Conservation (phyloP, 495 filamentous ascomycete genomes). For the Penicillium desertorum region DNA sequence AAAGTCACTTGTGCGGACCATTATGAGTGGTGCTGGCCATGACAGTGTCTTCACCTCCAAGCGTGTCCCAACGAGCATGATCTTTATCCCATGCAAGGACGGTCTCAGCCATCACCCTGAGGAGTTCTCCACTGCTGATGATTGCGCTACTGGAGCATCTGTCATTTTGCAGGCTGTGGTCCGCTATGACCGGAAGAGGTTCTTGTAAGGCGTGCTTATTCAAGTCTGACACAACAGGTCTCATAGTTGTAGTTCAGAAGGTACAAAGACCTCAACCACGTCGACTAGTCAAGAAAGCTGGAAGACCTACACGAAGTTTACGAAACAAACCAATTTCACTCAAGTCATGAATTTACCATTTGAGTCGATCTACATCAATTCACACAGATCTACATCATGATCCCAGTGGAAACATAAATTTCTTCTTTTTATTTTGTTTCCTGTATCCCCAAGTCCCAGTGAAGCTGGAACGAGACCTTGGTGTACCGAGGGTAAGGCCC, state of each 20-base stretch:
- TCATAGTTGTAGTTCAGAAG: background rate
- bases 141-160: conserved; percentile 62
- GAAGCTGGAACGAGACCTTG: conserved; percentile 20
- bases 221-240: background rate
- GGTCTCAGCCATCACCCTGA: conserved; percentile 65
- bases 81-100: conserved; percentile 65
- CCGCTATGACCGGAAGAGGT: conserved; percentile 55
- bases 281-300: background rate
- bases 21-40: conserved; percentile 61
- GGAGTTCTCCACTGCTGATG: conserved; percentile 59
- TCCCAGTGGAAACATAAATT: conserved; percentile 29
- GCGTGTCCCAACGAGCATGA: conserved; percentile 62
- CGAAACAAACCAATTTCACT: background rate
- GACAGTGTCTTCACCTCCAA: conserved; percentile 64
- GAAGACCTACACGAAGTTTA: background rate
- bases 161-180: conserved; percentile 62
- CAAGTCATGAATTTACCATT: conserved; percentile 14
- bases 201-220: conserved; percentile 16
- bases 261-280: background rate
- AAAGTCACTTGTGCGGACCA: conserved; percentile 44
- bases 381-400: conserved; percentile 19
- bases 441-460: conserved; percentile 27
- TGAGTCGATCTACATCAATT: conserved; percentile 36
- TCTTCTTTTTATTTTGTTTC: conserved; percentile 33
- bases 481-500: conserved; percentile 28